These are phyloP conservation scores for Pseudocohnilembus persalinus DNA, from an alignment of 169 alveolate genomes.

Conservation along the genomic window DNA sequence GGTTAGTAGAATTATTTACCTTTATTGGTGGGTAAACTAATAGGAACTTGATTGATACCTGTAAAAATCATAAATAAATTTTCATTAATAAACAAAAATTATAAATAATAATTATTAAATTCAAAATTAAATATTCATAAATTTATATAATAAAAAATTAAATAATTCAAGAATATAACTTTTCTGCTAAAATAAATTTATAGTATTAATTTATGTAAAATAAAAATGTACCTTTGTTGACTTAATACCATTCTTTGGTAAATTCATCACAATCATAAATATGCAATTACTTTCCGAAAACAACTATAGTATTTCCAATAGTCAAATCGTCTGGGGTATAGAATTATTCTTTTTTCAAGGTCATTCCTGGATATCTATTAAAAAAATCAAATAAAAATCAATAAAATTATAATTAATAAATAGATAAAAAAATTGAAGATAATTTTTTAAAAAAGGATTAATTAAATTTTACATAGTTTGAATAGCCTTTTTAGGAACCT, in stretches of 20 bases:
- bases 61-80: no score
- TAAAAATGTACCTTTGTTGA: background rate
- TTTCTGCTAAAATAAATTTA: no score
- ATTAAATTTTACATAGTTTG: background rate
- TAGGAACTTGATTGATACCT: conserved; percentile 52
- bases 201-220: no score
- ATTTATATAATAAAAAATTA: no score
- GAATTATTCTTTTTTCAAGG: conserved; percentile 75
- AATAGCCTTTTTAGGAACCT: conserved; percentile 61
- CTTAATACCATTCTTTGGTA: conserved; percentile 75
- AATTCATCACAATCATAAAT: conserved; percentile 82
- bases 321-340: conserved; percentile 79
- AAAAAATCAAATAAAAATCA: no score
- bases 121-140: background rate
- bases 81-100: no score
- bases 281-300: conserved; percentile 71
- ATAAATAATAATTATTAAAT: no score
- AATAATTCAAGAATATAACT: no score
- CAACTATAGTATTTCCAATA: conserved; percentile 64
- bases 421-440: no score
- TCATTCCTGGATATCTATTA: conserved; percentile 77
- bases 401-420: no score
- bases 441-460: no score
- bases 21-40: conserved; percentile 54
- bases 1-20: conserved; percentile 68